Base-by-base conservation (phyloP, 192 early-diverging fungal genomes). In the Coemansia sp. region DNA sequence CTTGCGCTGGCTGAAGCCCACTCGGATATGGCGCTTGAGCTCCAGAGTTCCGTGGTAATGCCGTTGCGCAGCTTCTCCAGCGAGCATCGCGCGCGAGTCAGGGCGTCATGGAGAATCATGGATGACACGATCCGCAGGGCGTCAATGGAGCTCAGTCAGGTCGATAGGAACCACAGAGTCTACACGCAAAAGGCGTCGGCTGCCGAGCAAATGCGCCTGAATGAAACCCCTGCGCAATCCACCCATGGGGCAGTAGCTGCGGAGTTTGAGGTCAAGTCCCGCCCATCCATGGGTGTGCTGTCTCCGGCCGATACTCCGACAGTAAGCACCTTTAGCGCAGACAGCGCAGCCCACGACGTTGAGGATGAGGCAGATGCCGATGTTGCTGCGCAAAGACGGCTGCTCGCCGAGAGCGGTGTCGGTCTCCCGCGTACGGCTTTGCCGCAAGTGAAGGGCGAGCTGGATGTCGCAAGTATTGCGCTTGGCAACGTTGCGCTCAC, bases 401-500 rank as follows among this genome's bases (percentile, higher is more conserved):
- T 76, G 34, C 64, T 81, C 12, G 57, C 74, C 5, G 64, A 39
- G 14, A 62, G 70, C 36, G 66, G 44, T 36, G 59, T 67, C 30
- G 67, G 68, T 12, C 43, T 43, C 16, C 15, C 24, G 35, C 68
- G 63, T 55, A 36, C 59, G 26, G 46, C 49, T 2, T 45, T 81
- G 45, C 64, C 70, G 41, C 62, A 67, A 18, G 73, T 66, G 41
- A 69, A 58, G 24, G 70, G 73, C 55, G 67, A 60, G 70, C 79
- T 81, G 20, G 79, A 73, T 36, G 74, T 73, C 46, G 79, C 79
- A 41, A 81, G 70, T 43, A 78, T 83, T 35, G 77, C 86, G 35
- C 77, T 89, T 69, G 87, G 87, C 21, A 84, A 85, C 26, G 78
- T 88, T 15, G 77, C 84, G 5, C 83, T 89, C 43, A 88, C 88